Base-by-base conservation (phyloP, 495 filamentous ascomycete species). In the Schizothecium vesticola region DNA sequence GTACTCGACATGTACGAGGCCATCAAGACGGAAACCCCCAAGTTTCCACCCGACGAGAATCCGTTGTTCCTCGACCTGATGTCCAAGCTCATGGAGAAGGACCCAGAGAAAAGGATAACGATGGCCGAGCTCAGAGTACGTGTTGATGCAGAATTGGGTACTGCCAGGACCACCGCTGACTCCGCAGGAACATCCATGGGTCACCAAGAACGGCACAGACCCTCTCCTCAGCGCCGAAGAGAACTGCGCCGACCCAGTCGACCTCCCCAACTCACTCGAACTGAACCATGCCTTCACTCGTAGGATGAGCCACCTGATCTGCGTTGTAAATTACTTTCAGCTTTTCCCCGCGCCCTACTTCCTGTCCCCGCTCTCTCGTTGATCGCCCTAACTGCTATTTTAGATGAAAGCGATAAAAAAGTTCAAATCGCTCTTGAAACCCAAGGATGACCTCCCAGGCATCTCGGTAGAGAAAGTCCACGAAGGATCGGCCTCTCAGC, bases 401-500 rank as follows among this genome's bases (percentile, higher is more conserved):
- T 73, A 97, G 92, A 91, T 99, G 84, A 95, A 89, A 89, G 95
- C 94, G 10, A 94, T 96, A 36, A 87, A 87, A 65, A 91, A 90
- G 63, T 97, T 98, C 79, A 97, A 96, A 64, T 64, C 73, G 33
- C 78, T 84, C 64, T 72, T 81, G n/a, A 69, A 63, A 21, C 69
- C 56, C 11, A 67, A 68, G n/a, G 59, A 22, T n/a, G 70, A 70
- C 56, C 74, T 71, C 58, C 10, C 43, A 2, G 43, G 2, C 6
- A 51, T 8, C 16, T n/a, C 43, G 6, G 5, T 51, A 2, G 43
- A 51, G 43, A 51, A 51, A 51, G 16, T n/a, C 43, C 8, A 51
- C 19, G 16, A 51, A n/a, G 6, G 43, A 51, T 19, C 43, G 4
- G 19, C 43, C 19, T n/a, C 43, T 2, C 43, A 51, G 16, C 43